Base-by-base conservation (phyloP, 2,329 filamentous ascomycete genomes). In the Arachnopeziza araneosa region DNA sequence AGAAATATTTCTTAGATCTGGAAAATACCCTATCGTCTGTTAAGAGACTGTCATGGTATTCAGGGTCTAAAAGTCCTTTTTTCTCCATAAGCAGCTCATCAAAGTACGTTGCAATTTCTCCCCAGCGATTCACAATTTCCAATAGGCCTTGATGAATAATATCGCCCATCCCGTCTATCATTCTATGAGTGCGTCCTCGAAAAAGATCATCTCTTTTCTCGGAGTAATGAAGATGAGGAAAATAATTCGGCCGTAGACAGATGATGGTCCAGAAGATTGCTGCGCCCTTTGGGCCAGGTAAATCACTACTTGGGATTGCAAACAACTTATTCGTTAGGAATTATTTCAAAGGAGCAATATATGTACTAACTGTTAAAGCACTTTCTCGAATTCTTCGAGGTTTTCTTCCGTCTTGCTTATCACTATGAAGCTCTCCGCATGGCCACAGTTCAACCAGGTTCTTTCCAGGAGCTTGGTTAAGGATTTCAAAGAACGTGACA, bases 381-480 rank as follows among this genome's bases (percentile, higher is more conserved):
- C 50, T 56, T 32, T 60, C 58, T 50, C 58, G 22, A 21, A 60
- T 36, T 24, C 54, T 24, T 54, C 58, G 54, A 36, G 58, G 55
- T 23, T 30, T 50, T 24, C 24, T 21, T 19, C 6, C 17, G 21
- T 24, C 21, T 50, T 53, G 26, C 10, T 14, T 14, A 24, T 60
- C 58, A 22, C 58, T 57, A 51, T 57, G 55, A n/a, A 60, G 58
- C 30, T 60, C 51, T 30, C 58, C 58, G 50, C 26, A 60, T 8
- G 54, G 55, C 58, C 58, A 60, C n/a, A 60, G 24, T 57, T 60
- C 58, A n/a, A 56, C 19, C 50, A 44, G 19, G 22, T 36, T 36
- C 8, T 32, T 23, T 17, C 26, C 21, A 12, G 36, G 9, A n/a
- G 17, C n/a, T 10, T 23, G 50, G 12, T 60, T 26, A 6, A 60